A percentile compares a stretch with the other conserved stretches of the same genome.
Evolutionary conservation across 768 basidiomycete species (phyloP).

Genomic region (Lentinus tigrinus): DNA sequence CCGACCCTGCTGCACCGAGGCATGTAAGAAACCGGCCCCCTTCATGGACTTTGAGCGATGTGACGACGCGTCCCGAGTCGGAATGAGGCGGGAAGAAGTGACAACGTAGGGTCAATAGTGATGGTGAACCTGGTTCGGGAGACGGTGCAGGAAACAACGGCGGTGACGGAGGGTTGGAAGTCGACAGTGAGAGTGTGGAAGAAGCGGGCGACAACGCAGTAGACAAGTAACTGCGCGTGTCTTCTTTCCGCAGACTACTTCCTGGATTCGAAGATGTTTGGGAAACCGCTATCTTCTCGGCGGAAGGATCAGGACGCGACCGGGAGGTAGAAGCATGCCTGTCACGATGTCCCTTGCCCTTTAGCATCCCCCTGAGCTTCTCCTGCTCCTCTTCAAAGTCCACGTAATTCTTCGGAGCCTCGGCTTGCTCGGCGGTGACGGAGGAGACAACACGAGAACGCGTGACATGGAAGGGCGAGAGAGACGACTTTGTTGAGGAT

Average conservation of each 20-base stretch:
- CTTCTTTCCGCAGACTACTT: slow-evolving; percentile 6
- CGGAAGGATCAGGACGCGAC: slow-evolving; percentile 2
- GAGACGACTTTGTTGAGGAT: slow-evolving; percentile 31
- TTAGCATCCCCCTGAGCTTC: slow-evolving; percentile 71
- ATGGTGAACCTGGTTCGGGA: slow-evolving; percentile 30
- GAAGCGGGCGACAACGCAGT: slow-evolving; percentile 19
- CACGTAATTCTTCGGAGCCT: slow-evolving; percentile 76
- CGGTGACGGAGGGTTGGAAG: slow-evolving; percentile 28
- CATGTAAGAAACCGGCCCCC: slow-evolving; percentile 44
- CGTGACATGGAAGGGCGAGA: slow-evolving; percentile 50
- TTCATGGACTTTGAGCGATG: slow-evolving; percentile 47
- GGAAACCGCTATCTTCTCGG: neutral
- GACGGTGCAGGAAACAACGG: neutral
- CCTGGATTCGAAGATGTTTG: neutral
- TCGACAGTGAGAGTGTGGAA: slow-evolving; percentile 21
- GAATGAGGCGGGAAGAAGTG: slow-evolving; percentile 48
- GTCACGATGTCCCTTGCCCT: slow-evolving; percentile 45
- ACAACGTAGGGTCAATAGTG: slow-evolving; percentile 22
- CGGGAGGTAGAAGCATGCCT: slow-evolving; percentile 16
- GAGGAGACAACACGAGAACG: slow-evolving; percentile 71
- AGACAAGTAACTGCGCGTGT: slow-evolving; percentile 7
- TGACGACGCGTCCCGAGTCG: slow-evolving; percentile 40
- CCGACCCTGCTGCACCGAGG: slow-evolving; percentile 68
- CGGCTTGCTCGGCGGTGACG: slow-evolving; percentile 64
- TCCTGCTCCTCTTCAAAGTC: slow-evolving; percentile 83